Base-by-base conservation (phyloP, 2,329 filamentous ascomycete species). In the Aureobasidium sp. region DNA sequence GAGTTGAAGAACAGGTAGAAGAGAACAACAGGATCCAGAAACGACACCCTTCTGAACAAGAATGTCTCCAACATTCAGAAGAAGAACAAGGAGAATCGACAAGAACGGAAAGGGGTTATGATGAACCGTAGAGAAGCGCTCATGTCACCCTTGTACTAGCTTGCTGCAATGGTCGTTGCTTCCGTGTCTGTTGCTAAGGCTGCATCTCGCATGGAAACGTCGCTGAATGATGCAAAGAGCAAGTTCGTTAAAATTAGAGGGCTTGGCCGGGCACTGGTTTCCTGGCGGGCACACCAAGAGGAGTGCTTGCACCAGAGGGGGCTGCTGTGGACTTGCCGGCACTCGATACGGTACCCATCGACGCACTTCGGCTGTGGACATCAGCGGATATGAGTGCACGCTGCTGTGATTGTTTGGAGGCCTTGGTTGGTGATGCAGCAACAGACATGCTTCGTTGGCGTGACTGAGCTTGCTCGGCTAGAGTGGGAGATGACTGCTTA, bases 181-280 rank as follows among this genome's bases (percentile, higher is more conserved):
- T 30, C n/a, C 8, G 21, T 37, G 9, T 47, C 13, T 36, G 5
- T 27, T n/a, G 16, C 5, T 1, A 21, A 5, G n/a, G 13, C 11
- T 48, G 13, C 1, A 9, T 48, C 10, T 58, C 16, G n/a, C 32
- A 30, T 48, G 25, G 11, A 11, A 25, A 21, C 29, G 41, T 45
- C 32, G 54, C 42, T 16, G 21, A 39, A 10, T 36, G 2, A 16
- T 13, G 7, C 2, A 7, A 32, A 15, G 34, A 36, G 27, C 44
- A 44, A 25, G 59, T 37, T 52, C 49, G 34, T 49, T 49, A 61
- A 30, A 15, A 34, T 55, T 69, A 79, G 63, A 78, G 66, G 27
- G 77, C 77, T 70, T 75, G 73, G 45, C 78, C 78, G 25, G 77
- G 77, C 25, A 80, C 74, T 30, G 78, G 77, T 69, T 80, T 80